Evolutionary conservation across 441 rosid genomes (phyloP).

Genomic region (Melastoma candidum): DNA sequence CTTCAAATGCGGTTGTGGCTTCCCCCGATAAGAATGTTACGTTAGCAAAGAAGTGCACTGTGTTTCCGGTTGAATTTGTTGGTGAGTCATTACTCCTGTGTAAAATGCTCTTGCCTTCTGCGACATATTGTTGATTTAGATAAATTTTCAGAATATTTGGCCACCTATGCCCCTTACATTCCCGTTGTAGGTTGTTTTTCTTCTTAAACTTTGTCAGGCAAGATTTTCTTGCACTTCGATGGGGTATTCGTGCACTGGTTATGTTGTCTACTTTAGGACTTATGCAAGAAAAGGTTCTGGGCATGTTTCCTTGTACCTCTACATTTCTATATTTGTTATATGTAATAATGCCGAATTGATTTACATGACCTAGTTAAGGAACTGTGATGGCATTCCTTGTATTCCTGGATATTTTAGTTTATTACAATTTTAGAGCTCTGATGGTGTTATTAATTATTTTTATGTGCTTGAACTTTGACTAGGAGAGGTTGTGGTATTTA

Average conservation of each 20-base stretch:
- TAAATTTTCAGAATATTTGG: no score
- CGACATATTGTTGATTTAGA: not conserved
- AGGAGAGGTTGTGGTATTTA: not conserved
- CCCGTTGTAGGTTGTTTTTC: no score
- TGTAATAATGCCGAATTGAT: no score
- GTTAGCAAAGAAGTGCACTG: constrained; percentile 81
- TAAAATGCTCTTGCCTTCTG: not conserved
- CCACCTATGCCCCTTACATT: no score
- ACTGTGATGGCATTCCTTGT: not conserved
- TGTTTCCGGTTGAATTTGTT: constrained; percentile 91
- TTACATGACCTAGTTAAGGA: not conserved
- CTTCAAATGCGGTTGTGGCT: constrained; percentile 65
- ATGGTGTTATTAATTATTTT: no score
- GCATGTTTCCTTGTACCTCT: not conserved
- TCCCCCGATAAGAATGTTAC: constrained; percentile 85
- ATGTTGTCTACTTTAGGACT: not conserved
- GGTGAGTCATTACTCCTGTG: constrained; percentile 40
- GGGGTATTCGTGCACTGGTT: no score
- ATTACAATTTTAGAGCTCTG: no score
- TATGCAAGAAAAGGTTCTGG: constrained; percentile 3
- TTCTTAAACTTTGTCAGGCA: no score
- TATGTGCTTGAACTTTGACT: not conserved
- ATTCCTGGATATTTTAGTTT: not conserved
- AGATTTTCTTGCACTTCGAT: not conserved
- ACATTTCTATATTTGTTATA: no score